These are phyloP conservation scores for Aaosphaeria pasadenensis DNA, from an alignment of 2,329 filamentous ascomycete species.

Conservation along the genomic window DNA sequence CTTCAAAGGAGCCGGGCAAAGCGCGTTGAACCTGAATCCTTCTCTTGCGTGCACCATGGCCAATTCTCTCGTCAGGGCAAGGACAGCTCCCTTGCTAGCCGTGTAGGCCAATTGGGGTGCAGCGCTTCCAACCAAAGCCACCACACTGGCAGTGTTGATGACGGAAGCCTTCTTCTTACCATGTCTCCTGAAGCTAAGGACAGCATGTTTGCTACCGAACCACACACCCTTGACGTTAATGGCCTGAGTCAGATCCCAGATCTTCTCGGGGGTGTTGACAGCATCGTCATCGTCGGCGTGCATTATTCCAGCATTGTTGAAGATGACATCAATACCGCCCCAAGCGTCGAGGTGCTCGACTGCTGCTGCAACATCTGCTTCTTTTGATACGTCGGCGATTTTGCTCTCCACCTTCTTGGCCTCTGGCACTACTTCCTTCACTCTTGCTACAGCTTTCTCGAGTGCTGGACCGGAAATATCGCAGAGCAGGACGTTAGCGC, in stretches of 20 bases:
- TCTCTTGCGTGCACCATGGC: constrained; percentile 91
- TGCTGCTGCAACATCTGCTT: constrained; percentile 71
- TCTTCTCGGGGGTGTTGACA: constrained; percentile 78
- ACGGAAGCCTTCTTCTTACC: constrained; percentile 76
- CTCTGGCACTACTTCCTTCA: constrained; percentile 67
- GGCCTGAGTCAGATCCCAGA: constrained; percentile 90
- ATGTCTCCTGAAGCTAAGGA: constrained; percentile 75
- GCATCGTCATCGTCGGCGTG: constrained; percentile 67
- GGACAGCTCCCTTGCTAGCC: constrained; percentile 86
- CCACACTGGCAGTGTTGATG: constrained; percentile 90
- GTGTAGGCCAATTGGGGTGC: constrained; percentile 92
- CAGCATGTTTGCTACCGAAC: constrained; percentile 90
- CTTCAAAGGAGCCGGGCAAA: constrained; percentile 90
- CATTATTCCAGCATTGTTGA: constrained; percentile 99
- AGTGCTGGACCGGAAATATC: constrained; percentile 80
- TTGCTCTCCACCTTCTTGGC: constrained; percentile 59
- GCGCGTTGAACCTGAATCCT: constrained; percentile 82
- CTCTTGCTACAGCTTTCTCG: constrained; percentile 71
- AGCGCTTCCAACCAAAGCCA: constrained; percentile 81
- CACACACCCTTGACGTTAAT: constrained; percentile 99
- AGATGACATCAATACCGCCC: constrained; percentile 88
- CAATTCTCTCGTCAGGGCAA: constrained; percentile 85
- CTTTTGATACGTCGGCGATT: constrained; percentile 80
- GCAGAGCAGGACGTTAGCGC: constrained; percentile 78
- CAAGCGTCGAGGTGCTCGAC: constrained; percentile 74